phyloP scores from a whole-genome alignment of 2,329 filamentous ascomycete species.

The Colletotrichum tamarilloi region DNA sequence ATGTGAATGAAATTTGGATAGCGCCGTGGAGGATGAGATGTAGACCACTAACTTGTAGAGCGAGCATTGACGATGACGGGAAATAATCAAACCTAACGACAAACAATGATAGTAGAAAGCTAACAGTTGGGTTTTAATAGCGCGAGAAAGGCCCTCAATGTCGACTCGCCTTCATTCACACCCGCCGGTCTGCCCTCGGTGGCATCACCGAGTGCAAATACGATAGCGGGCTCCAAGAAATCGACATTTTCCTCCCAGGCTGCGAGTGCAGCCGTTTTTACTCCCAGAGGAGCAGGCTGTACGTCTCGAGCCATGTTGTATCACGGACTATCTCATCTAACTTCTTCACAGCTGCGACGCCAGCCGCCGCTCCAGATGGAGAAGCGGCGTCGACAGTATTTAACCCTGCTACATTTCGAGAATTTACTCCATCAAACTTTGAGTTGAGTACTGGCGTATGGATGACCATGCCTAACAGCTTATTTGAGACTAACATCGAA shows the following conservation, averaged over 20 bases:
- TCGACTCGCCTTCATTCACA: conserved; percentile 96
- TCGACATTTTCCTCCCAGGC: conserved; percentile 88
- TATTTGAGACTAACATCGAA: neutral
- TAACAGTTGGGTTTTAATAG: conserved; percentile 42
- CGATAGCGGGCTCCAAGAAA: conserved; percentile 66
- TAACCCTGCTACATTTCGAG: conserved; percentile 67
- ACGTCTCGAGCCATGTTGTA: conserved; percentile 27
- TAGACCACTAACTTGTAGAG: neutral
- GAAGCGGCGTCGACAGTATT: conserved; percentile 56
- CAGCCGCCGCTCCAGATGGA: conserved; percentile 45
- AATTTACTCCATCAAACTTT: conserved; percentile 69
- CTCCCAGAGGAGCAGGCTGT: conserved; percentile 71
- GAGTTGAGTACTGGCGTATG: conserved; percentile 62
- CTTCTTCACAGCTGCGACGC: conserved; percentile 24
- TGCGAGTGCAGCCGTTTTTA: conserved; percentile 89
- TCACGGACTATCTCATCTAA: neutral
- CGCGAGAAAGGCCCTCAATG: conserved; percentile 84
- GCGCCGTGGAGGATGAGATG: neutral
- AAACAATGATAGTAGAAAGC: neutral
- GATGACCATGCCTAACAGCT: neutral
- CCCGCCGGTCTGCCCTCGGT: conserved; percentile 62
- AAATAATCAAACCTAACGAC: neutral
- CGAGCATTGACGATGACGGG: neutral
- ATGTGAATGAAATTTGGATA: neutral
- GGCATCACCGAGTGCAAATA: conserved; percentile 40